A percentile compares a stretch with the other conserved stretches of the same genome.
These are phyloP conservation scores for Hericium alpestre DNA, from an alignment of 768 basidiomycete species.

Conservation along the genomic window DNA sequence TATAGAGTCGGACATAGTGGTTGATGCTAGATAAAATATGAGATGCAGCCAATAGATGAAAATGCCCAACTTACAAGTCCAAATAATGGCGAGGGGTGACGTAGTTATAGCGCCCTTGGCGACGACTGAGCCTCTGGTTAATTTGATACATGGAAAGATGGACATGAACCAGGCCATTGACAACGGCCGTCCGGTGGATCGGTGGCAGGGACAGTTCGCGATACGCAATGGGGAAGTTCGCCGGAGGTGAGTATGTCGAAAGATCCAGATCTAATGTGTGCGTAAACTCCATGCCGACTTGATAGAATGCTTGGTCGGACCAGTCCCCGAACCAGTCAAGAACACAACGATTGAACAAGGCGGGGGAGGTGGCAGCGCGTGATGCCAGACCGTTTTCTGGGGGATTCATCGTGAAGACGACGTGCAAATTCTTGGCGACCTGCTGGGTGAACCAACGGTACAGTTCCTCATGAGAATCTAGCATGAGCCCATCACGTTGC, in stretches of 20 bases:
- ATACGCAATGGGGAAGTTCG: conserved; percentile 83
- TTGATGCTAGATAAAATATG: conserved; percentile 57
- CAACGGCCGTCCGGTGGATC: conserved; percentile 77
- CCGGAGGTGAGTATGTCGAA: conserved; percentile 67
- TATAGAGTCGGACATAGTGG: conserved; percentile 90
- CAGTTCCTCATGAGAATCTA: conserved; percentile 94
- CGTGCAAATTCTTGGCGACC: conserved; percentile 94
- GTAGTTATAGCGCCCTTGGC: conserved; percentile 93
- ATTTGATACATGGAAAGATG: conserved; percentile 84
- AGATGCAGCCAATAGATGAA: background rate
- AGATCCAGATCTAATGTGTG: conserved; percentile 87
- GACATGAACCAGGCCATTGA: conserved; percentile 88
- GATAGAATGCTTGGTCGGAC: conserved; percentile 97
- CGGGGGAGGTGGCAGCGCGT: conserved; percentile 93
- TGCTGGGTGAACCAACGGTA: conserved; percentile 99
- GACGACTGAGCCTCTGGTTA: conserved; percentile 79
- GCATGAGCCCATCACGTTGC: conserved; percentile 96
- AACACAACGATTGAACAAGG: conserved; percentile 97
- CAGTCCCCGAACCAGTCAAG: conserved; percentile 99
- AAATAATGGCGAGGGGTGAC: conserved; percentile 96
- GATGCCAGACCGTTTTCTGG: conserved; percentile 93
- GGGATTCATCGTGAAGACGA: conserved; percentile 99
- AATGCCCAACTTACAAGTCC: conserved; percentile 73
- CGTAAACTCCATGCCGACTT: conserved; percentile 96
- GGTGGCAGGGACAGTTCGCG: conserved; percentile 80